A percentile compares a stretch with the other conserved stretches of the same genome.
Conservation (phyloP, 2,329 filamentous ascomycete species). For the Pseudomassariella vexata region DNA sequence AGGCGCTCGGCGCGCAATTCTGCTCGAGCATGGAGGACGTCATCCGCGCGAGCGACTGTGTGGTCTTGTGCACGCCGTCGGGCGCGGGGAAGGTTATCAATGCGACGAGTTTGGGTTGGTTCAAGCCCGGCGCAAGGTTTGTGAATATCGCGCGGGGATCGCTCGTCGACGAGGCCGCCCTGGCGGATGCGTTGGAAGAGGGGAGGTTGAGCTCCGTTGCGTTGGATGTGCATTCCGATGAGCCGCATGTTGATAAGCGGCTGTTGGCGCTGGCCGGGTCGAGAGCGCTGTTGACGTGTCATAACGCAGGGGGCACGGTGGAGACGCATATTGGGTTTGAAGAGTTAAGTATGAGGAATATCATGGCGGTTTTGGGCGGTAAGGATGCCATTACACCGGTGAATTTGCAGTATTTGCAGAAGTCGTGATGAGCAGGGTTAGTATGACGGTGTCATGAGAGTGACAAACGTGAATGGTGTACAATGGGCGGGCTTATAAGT, state of each 20-base stretch:
- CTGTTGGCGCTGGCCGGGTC: constrained; percentile 33
- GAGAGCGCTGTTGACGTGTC: constrained; percentile 56
- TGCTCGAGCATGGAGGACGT: constrained; percentile 46
- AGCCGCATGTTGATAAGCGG: constrained; percentile 47
- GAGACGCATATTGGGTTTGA: constrained; percentile 64
- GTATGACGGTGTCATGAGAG: no score
- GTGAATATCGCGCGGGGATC: constrained; percentile 63
- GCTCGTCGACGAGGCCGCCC: constrained; percentile 59
- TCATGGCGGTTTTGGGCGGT: constrained; percentile 51
- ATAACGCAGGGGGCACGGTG: constrained; percentile 62
- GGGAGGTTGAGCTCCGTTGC: constrained; percentile 47
- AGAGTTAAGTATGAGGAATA: constrained; percentile 60
- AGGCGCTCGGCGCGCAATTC: constrained; percentile 38
- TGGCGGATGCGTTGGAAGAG: constrained; percentile 51
- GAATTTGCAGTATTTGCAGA: constrained; percentile 43
- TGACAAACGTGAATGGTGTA: no score
- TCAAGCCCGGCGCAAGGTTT: constrained; percentile 51
- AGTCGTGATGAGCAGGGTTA: no score
- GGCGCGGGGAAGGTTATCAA: constrained; percentile 42
- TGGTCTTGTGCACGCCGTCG: constrained; percentile 55
- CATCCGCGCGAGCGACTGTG: constrained; percentile 48
- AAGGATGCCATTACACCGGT: constrained; percentile 53
- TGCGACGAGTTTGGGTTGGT: constrained; percentile 36
- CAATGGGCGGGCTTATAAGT: no score
- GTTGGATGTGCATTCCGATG: constrained; percentile 58